Percentiles rank a stretch among this genome's conserved stretches.
These are phyloP conservation scores for Aspergillus diversus DNA, from an alignment of 495 filamentous ascomycete species.

Conservation along the genomic window DNA sequence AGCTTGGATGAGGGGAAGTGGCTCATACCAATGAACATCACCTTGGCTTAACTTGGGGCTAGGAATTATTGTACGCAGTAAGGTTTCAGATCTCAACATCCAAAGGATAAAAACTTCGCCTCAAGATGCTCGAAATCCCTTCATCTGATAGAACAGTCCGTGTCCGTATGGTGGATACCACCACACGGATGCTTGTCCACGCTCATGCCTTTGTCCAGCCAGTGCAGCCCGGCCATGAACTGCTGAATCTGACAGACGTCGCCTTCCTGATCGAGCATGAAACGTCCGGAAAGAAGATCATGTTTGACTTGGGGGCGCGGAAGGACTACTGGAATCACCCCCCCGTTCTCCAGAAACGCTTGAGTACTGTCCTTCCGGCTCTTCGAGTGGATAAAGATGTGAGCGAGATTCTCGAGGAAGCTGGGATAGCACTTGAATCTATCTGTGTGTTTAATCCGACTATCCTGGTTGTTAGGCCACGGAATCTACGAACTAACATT, in stretches of 20 bases:
- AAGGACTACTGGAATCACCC: constrained; percentile 37
- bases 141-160: constrained; percentile 31
- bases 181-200: constrained; percentile 32
- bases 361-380: constrained; percentile 25
- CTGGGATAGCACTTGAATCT: constrained; percentile 7
- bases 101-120: background rate
- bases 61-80: background rate
- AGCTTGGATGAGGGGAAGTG: background rate
- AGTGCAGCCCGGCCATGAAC: constrained; percentile 37
- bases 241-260: constrained; percentile 37
- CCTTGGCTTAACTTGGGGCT: too few species aligned
- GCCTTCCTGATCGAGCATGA: constrained; percentile 41
- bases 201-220: constrained; percentile 39
- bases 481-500: background rate
- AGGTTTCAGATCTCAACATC: background rate
- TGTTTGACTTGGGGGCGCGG: constrained; percentile 35
- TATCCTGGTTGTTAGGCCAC: background rate
- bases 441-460: constrained; percentile 4
- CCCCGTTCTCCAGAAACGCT: constrained; percentile 12
- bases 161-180: constrained; percentile 42
- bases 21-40: background rate
- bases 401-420: constrained; percentile 34
- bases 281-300: constrained; percentile 28
- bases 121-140: constrained; percentile 11
- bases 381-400: constrained; percentile 31